Evolutionary conservation across 2,329 filamentous ascomycete genomes (phyloP), one percentile per base, ranked within the genome.

Genomic region (Alternaria metachromatica): DNA sequence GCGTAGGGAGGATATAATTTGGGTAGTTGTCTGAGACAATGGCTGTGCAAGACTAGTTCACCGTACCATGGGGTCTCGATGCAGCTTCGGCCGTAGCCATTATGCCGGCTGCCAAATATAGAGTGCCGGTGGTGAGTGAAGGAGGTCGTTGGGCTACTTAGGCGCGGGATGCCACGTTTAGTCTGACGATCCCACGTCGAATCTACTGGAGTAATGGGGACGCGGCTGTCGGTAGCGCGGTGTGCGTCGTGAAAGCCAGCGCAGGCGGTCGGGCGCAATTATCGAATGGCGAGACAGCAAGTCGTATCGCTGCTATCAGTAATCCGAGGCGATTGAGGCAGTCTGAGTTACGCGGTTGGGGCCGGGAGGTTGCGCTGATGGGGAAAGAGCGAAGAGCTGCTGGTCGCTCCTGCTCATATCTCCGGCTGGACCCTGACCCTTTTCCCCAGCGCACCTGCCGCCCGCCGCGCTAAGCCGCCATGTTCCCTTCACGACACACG

Each of bases 31-130:
- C 49, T 43, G 64, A 59, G 65, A 61, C 60, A 70, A 66, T 68
- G 67, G 69, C 64, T 69, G 72, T 75, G 70, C 72, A 66, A 65
- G 65, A 48, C 59, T 65, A 64, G 56, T 62, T 54, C 21, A 41
- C 71, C 80, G 62, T 79, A 83, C 82, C 82, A 77, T 80, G 81
- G 54, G 82, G 79, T 66, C 78, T 77, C 66, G 80, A 72, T 37
- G 80, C 80, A 66, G 82, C 74, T 72, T 84, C 81, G 64, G 82
- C 78, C 63, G 81, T 81, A 56, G 82, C 82, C 82, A 84, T 84
- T 62, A 63, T 66, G 58, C 30, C 43, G 64, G 45, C 43, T 61
- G 68, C 63, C 53, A 56, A 48, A 62, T 51, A 55, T 63, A 54
- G 59, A 59, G 67, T 37, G 51, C 49, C 48, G 28, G 51, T 55